Base-by-base conservation (phyloP, 768 basidiomycete genomes). In the Boletus pseudo-olivaceus region DNA sequence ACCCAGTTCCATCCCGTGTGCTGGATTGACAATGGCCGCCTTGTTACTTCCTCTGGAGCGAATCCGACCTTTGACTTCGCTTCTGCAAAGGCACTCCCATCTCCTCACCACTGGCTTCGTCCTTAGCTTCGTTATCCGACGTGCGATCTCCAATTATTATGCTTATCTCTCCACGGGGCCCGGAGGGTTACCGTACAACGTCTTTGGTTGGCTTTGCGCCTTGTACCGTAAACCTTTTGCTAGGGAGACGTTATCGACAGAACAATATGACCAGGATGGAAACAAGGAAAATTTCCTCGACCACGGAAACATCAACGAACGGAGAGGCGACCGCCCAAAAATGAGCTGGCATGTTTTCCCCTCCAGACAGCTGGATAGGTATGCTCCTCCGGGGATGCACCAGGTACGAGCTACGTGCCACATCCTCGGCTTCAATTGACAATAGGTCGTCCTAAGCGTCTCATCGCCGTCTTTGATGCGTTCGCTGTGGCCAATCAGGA, bases 341-440 rank as follows among this genome's bases (percentile, higher is more conserved):
- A 19, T 50, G 43, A 30, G 44, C 26, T 56, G 44, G 44, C 54
- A 50, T 12, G 44, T 47, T 29, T 49, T 47, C 33, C 56, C 44
- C 3, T 56, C 54, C 29, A 39, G 57, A n/a, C 54, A 58, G 32
- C 17, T 56, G 4, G 32, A 54, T 27, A 46, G 35, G 33, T 42
- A 42, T 47, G 34, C 38, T 1, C 48, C 48, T 15, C 26, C 10
- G 10, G 20, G 2, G 26, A 49, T 37, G 37, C 17, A n/a, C 7
- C 29, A 49, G 37, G 47, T 57, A 33, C 4, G 47, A 33, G 10
- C 23, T 19, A 30, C 29, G 11, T 45, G 7, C 1, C 14, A 7
- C 32, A 1, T 29, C 20, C 17, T 35, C 33, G n/a, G 12, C 14
- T 20, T 29, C 14, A 30, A 9, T 35, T 42, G 4, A 42, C 17